Evolutionary conservation across 78 protist species (phyloP).

Genomic region (Dictyostelium firmibasis): DNA sequence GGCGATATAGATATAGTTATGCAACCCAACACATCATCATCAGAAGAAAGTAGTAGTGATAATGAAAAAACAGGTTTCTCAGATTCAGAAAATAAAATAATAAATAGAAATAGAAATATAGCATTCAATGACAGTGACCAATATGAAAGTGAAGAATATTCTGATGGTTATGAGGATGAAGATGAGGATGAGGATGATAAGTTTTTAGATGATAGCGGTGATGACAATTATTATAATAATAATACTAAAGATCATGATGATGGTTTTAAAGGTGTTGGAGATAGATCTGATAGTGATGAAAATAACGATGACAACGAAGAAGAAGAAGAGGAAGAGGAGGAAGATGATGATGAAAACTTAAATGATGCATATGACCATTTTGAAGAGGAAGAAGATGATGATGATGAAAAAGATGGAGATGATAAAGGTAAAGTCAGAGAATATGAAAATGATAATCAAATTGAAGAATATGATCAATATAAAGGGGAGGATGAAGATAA

Average conservation of each 20-base stretch:
- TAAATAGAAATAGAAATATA: not conserved
- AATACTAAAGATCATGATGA: not conserved
- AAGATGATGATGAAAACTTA: not conserved
- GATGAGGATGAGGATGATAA: not conserved
- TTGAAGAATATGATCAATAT: too few relatives aligned
- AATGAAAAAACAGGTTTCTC: not conserved
- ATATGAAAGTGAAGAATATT: too few relatives aligned
- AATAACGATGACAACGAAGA: not conserved
- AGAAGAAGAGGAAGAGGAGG: not conserved
- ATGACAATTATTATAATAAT: not conserved
- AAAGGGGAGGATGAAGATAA: too few relatives aligned
- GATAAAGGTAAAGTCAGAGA: not conserved
- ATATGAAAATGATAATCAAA: not conserved
- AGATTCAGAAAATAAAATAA: not conserved
- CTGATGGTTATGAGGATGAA: not conserved
- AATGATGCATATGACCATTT: too few relatives aligned
- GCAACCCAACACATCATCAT: not conserved
- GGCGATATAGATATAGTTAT: not conserved
- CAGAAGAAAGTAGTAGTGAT: not conserved
- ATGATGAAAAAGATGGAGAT: not conserved
- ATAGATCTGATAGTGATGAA: not conserved
- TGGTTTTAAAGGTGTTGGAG: not conserved
- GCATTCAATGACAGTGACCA: not conserved
- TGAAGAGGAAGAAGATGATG: not conserved
- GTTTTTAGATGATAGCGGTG: not conserved